Evolutionary conservation across 768 basidiomycete genomes (phyloP), one percentile per base, ranked within the genome.

Genomic region (Paxillus ammoniavirescens): DNA sequence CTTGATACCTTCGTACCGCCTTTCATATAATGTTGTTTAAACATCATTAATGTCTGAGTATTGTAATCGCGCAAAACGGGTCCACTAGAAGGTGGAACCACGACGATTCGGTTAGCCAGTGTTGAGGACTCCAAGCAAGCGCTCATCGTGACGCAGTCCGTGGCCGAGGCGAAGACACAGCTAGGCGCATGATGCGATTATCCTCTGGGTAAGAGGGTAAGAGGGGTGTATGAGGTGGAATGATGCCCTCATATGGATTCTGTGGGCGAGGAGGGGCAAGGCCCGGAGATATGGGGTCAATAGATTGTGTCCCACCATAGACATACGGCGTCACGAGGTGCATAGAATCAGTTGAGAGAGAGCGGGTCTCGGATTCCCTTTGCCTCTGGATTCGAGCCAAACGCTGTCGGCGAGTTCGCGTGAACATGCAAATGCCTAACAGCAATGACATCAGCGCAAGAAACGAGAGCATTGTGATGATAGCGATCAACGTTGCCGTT

Each of bases 1-100:
- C 57, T 54, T 18, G 61, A 56, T 67, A 62, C 36, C 59, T 59
- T 57, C 17, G 40, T 47, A 31, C 47, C 14, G 21, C 30, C 46
- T 43, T 56, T 42, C 48, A 54, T 61, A 65, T 61, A 70, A 70
- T 70, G 66, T 63, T 68, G 61, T 66, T 68, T 65, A 68, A 54
- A 47, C 62, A 57, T 63, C 60, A 58, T 61, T 70, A 72, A 66
- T 72, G 54, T 54, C 49, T 55, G n/a, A 41, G 52, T 58, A 55
- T 18, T 64, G 61, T 68, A 69, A 45, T 59, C 52, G 55, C 44
- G n/a, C 38, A 42, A 54, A 12, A 30, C 40, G 13, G n/a, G 23
- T 41, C 43, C 51, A 45, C 41, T 51, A 15, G 28, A 45, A 50
- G 45, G 33, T 42, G 23, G 28, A 47, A 17, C 18, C 26, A 35